Base-by-base conservation (phyloP, 148 eudicot genomes). In the Amaranthus cruentus region DNA sequence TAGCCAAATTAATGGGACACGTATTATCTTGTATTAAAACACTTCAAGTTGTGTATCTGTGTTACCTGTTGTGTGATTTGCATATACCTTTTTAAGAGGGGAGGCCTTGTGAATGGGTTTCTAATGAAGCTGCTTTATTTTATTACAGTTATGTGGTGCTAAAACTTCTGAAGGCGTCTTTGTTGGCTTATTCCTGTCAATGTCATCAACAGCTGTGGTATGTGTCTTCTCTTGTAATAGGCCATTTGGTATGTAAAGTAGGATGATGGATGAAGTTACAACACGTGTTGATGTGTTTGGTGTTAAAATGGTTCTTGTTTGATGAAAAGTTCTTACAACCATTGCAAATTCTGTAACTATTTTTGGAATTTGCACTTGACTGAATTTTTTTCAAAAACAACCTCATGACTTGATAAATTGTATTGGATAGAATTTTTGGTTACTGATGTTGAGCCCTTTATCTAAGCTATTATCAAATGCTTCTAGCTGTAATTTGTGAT, bases 201-300 rank as follows among this genome's bases (percentile, higher is more conserved):
- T 92, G 97, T 92, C 97, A 73, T 92, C 97, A 50, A 92, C 97
- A 9, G 96, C 97, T 55, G 97, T 92, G 93, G 97, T 90, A 90
- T 55, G 44, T 80, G 68, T 80, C 80, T 62, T 75, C 28, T 71
- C 60, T 68, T 55, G 0, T 9, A 9, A 44, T 54, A 64, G 54
- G 38, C 38, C 12, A n/a, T 76, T 28, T n/a, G 47, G 11, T 38
- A 28, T 50, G 51, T n/a, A 8, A 38, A 9, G 10, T 7, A 9
- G 47, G 65, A 3, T 62, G 65, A 9, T 28, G 63, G 65, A 13
- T 62, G 21, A 47, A 44, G 4, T 64, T 47, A 14, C 47, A 28
- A 28, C 63, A 66, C 15, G 5, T 66, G 14, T 66, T 11, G 8
- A 66, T 66, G 54, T 14, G 4, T 66, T 64, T 60, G 50, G 50